These are phyloP conservation scores for Suhomyces panamericanus DNA, from an alignment of 1,139 yeast genomes.

Conservation along the genomic window DNA sequence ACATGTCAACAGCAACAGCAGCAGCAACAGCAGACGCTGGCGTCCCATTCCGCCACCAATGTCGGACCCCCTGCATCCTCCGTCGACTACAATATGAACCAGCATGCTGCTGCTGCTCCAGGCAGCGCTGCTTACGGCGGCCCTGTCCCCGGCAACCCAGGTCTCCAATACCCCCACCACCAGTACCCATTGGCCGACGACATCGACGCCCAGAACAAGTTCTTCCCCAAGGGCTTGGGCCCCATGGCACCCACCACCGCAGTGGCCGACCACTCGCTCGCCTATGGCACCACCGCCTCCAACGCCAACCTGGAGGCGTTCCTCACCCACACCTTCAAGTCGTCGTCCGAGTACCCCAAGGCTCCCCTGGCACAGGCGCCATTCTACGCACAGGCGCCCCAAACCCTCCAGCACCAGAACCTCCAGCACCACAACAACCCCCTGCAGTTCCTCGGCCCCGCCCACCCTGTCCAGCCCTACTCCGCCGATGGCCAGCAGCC, in stretches of 20 bases:
- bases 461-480: slow-evolving; percentile 16
- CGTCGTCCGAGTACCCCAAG: slow-evolving; percentile 14
- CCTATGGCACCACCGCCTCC: slow-evolving; percentile 63
- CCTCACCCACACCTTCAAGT: slow-evolving; percentile 28
- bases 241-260: slow-evolving; percentile 63
- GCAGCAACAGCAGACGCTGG: neutral
- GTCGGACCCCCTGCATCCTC: too few relatives aligned
- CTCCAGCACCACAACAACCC: slow-evolving; percentile 15
- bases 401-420: slow-evolving; percentile 19
- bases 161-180: slow-evolving; percentile 3
- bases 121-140: slow-evolving; percentile 2
- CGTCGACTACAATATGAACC: neutral
- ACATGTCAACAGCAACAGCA: neutral
- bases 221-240: slow-evolving; percentile 39
- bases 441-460: slow-evolving; percentile 14
- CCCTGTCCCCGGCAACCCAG: neutral
- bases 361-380: neutral
- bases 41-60: too few relatives aligned
- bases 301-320: slow-evolving; percentile 24
- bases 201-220: slow-evolving; percentile 23
- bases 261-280: slow-evolving; percentile 58
- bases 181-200: slow-evolving; percentile 10
- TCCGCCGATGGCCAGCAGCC: slow-evolving; percentile 28
- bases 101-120: slow-evolving; percentile 1
- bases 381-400: neutral